Base-by-base conservation (phyloP, 2,329 filamentous ascomycete species). In the Aureobasidium sp. region DNA sequence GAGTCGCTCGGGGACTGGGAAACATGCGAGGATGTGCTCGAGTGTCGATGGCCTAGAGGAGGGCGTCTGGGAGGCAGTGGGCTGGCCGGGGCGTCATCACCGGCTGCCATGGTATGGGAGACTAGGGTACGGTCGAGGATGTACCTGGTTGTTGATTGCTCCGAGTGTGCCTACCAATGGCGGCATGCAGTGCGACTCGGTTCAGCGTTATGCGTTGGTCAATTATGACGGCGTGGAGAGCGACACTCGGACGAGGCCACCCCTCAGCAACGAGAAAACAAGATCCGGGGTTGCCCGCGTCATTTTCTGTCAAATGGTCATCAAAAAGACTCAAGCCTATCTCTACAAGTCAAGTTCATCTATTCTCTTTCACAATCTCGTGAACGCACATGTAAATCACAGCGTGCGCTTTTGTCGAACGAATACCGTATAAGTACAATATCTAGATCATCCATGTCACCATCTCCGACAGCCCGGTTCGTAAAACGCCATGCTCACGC, bases 1-100 rank as follows among this genome's bases (percentile, higher is more conserved):
- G 58, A 63, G 52, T 59, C 61, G 44, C 52, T 26, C 20, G 73
- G 72, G 62, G 74, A 75, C 65, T 75, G 74, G 63, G 73, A 74
- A 3, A 72, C 64, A 64, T 74, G 68, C 61, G 73, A 73, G 57
- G 70, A 70, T 32, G 67, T 66, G 9, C 72, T 74, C 55, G 73
- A 73, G 67, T 74, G 71, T 53, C 74, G 67, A 13, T 60, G 39
- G 32, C 67, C 66, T 69, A 75, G 72, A 61, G 69, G 65, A 46
- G 74, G 72, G 56, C 74, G 68, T 65, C 70, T 71, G 64, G 70
- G 71, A 63, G 74, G 68, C 13, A 29, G 50, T 32, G 60, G 57
- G 23, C 57, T 61, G 36, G 37, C 44, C 29, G 57, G 57, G 12
- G 26, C 57, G 15, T 61, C 57, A 27, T 61, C 57, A 17, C 56